Conservation (phyloP, 179 eudicot genomes). For the Amaranthus tricolor region DNA sequence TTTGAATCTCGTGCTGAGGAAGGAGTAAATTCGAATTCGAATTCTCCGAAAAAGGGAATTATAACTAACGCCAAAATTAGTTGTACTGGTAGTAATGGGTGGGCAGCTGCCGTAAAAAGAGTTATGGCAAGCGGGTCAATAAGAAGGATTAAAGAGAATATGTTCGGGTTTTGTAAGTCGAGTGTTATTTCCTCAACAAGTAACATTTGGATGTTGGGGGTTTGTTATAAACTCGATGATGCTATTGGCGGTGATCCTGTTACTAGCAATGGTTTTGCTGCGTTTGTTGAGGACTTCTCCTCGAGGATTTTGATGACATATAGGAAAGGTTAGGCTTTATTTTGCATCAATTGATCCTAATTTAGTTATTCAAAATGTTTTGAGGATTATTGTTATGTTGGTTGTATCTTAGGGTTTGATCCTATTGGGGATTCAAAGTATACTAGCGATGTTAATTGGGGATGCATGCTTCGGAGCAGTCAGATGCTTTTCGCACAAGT, state of each 20-base stretch:
- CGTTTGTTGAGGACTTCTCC: conserved; percentile 85
- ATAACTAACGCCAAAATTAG: conserved; percentile 22
- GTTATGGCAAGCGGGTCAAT: conserved; percentile 71
- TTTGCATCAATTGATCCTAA: not conserved
- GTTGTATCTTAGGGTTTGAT: conserved; percentile 56
- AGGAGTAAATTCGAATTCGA: not conserved
- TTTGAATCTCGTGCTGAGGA: conserved; percentile 43
- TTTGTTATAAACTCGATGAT: conserved; percentile 73
- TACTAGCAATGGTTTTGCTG: conserved; percentile 57
- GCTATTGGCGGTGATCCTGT: conserved; percentile 49
- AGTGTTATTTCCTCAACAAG: conserved; percentile 49
- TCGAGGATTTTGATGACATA: conserved; percentile 89
- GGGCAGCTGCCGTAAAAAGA: conserved; percentile 73
- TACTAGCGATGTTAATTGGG: conserved; percentile 95
- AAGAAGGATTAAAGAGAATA: conserved; percentile 75
- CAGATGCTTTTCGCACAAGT: conserved; percentile 98
- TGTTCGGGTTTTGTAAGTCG: conserved; percentile 58
- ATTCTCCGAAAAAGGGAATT: conserved; percentile 31
- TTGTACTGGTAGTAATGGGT: conserved; percentile 42
- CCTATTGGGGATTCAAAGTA: conserved; percentile 87
- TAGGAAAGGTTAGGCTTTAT: conserved; percentile 68
- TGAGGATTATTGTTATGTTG: not conserved
- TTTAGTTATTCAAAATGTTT: not conserved
- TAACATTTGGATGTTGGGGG: conserved; percentile 92
- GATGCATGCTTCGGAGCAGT: conserved; percentile 97